Percentiles rank a stretch among this genome's conserved stretches.
Evolutionary conservation across 2,329 filamentous ascomycete species (phyloP).

Genomic region (Fusarium hostae): DNA sequence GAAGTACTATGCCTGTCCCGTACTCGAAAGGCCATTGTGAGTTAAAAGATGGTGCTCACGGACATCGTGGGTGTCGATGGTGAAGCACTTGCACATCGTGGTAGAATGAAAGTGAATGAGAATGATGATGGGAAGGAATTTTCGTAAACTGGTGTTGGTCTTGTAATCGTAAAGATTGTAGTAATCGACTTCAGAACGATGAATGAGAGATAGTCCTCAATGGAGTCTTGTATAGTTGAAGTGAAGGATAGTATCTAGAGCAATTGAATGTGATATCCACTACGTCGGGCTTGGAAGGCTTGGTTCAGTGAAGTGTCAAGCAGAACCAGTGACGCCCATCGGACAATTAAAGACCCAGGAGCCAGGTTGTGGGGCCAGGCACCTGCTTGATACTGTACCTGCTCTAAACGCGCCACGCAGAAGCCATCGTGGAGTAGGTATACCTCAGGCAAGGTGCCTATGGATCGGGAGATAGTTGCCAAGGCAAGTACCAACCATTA

Average conservation of each 20-base stretch:
- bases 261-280: background rate
- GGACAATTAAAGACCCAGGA: background rate
- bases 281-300: background rate
- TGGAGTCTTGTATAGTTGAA: background rate
- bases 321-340: background rate
- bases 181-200: background rate
- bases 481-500: background rate
- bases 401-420: slow-evolving; percentile 16
- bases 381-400: background rate
- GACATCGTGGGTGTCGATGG: background rate
- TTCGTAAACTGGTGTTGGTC: background rate
- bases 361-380: slow-evolving; percentile 21
- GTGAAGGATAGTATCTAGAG: background rate
- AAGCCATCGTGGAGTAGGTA: slow-evolving; percentile 11
- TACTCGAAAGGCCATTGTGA: slow-evolving; percentile 32
- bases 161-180: background rate
- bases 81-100: slow-evolving; percentile 46
- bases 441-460: background rate
- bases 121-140: background rate
- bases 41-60: slow-evolving; percentile 9
- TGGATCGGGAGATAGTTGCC: background rate
- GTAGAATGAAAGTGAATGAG: background rate
- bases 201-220: background rate
- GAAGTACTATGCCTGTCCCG: slow-evolving; percentile 45
- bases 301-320: background rate